phyloP scores from a whole-genome alignment of 345 rosid species.

The Microcos paniculata region DNA sequence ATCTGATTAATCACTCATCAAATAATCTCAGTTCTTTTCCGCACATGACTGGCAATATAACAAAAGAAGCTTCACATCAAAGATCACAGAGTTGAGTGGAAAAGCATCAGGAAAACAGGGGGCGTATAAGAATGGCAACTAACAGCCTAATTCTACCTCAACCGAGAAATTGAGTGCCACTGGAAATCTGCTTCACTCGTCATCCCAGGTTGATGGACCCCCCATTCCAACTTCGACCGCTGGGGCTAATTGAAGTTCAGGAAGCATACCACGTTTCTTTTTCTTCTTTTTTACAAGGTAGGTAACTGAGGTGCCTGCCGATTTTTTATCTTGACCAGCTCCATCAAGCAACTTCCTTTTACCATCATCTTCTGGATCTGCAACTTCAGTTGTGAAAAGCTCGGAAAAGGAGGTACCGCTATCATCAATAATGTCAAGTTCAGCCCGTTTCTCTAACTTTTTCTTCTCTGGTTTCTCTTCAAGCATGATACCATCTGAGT shows the following conservation, averaged over 20 bases:
- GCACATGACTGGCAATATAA: background rate
- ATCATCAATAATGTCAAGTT: constrained; percentile 60
- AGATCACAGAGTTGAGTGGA: background rate
- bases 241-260: constrained; percentile 26
- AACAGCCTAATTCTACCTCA: background rate
- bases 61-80: background rate
- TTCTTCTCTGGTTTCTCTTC: constrained; percentile 33
- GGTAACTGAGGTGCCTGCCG: constrained; percentile 27
- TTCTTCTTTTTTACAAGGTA: constrained; percentile 49
- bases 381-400: constrained; percentile 32
- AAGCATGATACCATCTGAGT: background rate
- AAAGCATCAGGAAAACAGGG: background rate
- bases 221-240: constrained; percentile 72
- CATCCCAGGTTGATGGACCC: constrained; percentile 75
- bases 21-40: background rate
- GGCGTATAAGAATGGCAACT: background rate
- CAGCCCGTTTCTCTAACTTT: constrained; percentile 32
- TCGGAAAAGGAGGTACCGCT: constrained; percentile 62
- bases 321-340: constrained; percentile 25
- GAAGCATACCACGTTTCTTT: constrained; percentile 29
- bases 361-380: constrained; percentile 17
- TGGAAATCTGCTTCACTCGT: constrained; percentile 18
- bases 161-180: background rate
- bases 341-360: constrained; percentile 24
- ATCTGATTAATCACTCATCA: background rate